A percentile compares a stretch with the other conserved stretches of the same genome.
phyloP scores from a whole-genome alignment of 1,284 basidiomycete species.

The Puccinia novopanici region DNA sequence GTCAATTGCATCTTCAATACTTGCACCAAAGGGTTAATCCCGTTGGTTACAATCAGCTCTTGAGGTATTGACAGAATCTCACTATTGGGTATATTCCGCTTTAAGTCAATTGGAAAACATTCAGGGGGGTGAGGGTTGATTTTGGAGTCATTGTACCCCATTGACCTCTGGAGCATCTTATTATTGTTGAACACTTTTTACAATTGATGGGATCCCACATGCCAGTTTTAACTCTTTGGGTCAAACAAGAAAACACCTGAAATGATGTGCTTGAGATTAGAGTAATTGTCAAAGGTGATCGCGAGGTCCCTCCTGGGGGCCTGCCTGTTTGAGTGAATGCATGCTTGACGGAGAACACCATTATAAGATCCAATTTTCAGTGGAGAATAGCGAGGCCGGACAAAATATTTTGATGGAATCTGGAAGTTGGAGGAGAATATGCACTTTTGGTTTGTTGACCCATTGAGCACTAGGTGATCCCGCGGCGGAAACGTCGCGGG shows the following conservation, averaged over 20 bases:
- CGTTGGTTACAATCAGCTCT: too few species aligned
- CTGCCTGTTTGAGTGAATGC: not conserved
- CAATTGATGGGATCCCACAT: not conserved
- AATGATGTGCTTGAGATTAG: conserved; percentile 49
- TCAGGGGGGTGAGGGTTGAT: too few species aligned
- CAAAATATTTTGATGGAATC: conserved; percentile 51
- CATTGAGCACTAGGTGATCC: too few species aligned
- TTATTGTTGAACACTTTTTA: not conserved
- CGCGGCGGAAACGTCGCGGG: too few species aligned
- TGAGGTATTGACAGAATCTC: too few species aligned
- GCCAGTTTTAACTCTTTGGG: too few species aligned
- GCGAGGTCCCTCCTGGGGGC: conserved; percentile 13
- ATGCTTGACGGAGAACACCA: not conserved
- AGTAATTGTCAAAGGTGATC: conserved; percentile 14
- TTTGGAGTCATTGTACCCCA: too few species aligned
- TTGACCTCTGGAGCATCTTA: not conserved
- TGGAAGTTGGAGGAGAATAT: conserved; percentile 55
- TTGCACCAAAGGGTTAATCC: too few species aligned
- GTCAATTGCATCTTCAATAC: too few species aligned
- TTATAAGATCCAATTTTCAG: conserved; percentile 32
- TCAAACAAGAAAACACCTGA: conserved; percentile 55
- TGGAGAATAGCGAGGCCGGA: conserved; percentile 1
- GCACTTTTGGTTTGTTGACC: too few species aligned
- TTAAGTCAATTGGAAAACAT: too few species aligned
- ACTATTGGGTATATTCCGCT: too few species aligned